These are phyloP conservation scores for Mycena rebaudengoi DNA, from an alignment of 768 basidiomycete genomes.

Conservation along the genomic window DNA sequence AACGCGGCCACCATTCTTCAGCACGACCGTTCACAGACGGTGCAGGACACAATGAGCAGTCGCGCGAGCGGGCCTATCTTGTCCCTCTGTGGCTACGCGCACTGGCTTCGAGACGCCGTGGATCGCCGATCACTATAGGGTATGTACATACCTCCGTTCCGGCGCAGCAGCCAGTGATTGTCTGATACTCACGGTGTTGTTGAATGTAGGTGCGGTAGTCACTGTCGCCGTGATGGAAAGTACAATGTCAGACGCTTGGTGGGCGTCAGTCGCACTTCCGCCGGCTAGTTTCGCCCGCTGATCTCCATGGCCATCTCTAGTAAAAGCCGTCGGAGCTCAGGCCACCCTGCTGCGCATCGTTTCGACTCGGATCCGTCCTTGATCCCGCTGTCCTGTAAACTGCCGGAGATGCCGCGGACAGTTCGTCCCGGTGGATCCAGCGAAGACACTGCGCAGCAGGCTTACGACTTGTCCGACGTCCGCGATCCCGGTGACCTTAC, in stretches of 20 bases:
- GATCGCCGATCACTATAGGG: conserved; percentile 87
- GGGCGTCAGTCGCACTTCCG: conserved; percentile 60
- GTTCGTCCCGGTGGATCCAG: neutral
- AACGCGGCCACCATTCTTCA: conserved; percentile 48
- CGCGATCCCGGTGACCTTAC: conserved; percentile 92
- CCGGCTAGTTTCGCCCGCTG: neutral
- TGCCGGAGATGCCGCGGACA: conserved; percentile 33
- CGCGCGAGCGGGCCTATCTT: conserved; percentile 71
- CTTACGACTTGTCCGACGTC: conserved; percentile 42
- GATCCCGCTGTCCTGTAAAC: conserved; percentile 74
- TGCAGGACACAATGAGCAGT: conserved; percentile 96
- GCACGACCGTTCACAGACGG: conserved; percentile 90
- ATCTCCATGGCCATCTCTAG: conserved; percentile 50
- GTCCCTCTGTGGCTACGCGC: conserved; percentile 40
- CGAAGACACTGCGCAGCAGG: conserved; percentile 28
- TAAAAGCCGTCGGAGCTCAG: conserved; percentile 73
- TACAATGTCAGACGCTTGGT: conserved; percentile 93
- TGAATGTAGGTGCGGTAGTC: conserved; percentile 76
- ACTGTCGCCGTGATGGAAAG: conserved; percentile 96
- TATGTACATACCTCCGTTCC: conserved; percentile 35
- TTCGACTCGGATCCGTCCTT: conserved; percentile 87
- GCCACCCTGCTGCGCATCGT: conserved; percentile 78
- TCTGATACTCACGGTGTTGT: neutral
- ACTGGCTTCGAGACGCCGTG: conserved; percentile 69
- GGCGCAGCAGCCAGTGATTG: neutral